Evolutionary conservation across 2,329 filamentous ascomycete species (phyloP).

Genomic region (Aspergillus ruber): DNA sequence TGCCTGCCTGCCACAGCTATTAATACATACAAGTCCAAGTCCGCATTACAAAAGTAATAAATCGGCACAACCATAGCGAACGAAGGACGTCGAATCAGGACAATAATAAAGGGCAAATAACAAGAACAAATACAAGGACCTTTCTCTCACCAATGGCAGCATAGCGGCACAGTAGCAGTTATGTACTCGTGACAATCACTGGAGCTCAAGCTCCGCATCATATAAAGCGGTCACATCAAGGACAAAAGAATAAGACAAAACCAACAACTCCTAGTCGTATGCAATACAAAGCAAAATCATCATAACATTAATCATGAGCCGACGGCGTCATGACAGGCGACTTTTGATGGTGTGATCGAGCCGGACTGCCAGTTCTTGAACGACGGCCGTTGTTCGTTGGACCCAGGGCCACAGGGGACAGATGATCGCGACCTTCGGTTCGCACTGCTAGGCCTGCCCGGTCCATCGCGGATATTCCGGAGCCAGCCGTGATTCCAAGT

Average conservation of each 20-base stretch:
- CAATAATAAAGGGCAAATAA: no score
- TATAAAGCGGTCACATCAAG: not conserved
- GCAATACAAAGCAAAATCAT: constrained; percentile 14
- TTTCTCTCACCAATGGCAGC: no score
- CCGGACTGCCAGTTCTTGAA: constrained; percentile 44
- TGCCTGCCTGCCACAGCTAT: no score
- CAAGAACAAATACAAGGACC: no score
- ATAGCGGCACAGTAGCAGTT: not conserved
- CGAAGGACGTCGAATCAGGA: not conserved
- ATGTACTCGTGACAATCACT: not conserved
- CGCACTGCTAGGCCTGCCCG: constrained; percentile 69
- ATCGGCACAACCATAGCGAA: not conserved
- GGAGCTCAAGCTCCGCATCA: not conserved
- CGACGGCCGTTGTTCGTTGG: constrained; percentile 44
- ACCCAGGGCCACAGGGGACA: constrained; percentile 50
- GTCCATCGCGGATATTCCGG: constrained; percentile 43
- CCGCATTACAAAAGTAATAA: not conserved
- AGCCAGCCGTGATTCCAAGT: constrained; percentile 27
- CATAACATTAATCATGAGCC: constrained; percentile 25
- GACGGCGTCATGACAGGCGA: constrained; percentile 32
- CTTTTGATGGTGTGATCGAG: constrained; percentile 33
- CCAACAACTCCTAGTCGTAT: constrained; percentile 20
- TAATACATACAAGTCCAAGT: no score
- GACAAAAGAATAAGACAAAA: not conserved
- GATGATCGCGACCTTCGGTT: constrained; percentile 77